phyloP scores from a whole-genome alignment of 306 rosid genomes.

The Begonia peltatifolia region DNA sequence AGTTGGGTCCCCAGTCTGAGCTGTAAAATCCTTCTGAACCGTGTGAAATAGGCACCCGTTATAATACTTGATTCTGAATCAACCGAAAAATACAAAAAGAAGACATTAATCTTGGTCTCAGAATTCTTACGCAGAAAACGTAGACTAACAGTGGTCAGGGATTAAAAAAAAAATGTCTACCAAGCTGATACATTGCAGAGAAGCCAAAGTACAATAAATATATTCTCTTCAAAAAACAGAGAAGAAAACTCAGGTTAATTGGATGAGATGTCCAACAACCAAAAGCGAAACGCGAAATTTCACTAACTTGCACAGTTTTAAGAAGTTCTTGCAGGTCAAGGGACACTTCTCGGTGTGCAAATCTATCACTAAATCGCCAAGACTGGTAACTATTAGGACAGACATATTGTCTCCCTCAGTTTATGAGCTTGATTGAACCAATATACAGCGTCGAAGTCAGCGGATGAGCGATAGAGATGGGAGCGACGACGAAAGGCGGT shows the following conservation, averaged over 20 bases:
- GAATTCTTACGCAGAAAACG: not conserved
- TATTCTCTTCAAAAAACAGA: too few relatives aligned
- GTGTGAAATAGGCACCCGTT: slow-evolving; percentile 81
- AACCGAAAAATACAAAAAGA: slow-evolving; percentile 7
- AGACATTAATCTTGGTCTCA: not conserved
- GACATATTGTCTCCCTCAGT: slow-evolving; percentile 29
- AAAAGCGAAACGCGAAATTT: not conserved
- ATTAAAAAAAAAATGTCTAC: not conserved
- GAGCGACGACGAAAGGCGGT: too few relatives aligned
- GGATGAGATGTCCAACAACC: too few relatives aligned
- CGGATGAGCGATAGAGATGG: too few relatives aligned
- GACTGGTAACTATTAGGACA: slow-evolving; percentile 74
- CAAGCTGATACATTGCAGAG: too few relatives aligned
- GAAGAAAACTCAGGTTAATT: too few relatives aligned
- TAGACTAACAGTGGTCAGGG: not conserved
- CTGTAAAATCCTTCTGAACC: slow-evolving; percentile 83
- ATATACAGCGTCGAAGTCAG: too few relatives aligned
- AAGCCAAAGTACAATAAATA: too few relatives aligned
- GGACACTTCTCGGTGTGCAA: slow-evolving; percentile 65
- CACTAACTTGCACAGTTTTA: slow-evolving; percentile 82
- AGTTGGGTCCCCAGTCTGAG: slow-evolving; percentile 94
- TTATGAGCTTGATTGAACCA: too few relatives aligned
- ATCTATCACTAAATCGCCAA: slow-evolving; percentile 77
- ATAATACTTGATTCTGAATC: slow-evolving; percentile 62
- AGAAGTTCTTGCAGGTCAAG: slow-evolving; percentile 72